Conservation (phyloP, 1,284 basidiomycete species). For the Cutaneotrichosporon daszewskae region DNA sequence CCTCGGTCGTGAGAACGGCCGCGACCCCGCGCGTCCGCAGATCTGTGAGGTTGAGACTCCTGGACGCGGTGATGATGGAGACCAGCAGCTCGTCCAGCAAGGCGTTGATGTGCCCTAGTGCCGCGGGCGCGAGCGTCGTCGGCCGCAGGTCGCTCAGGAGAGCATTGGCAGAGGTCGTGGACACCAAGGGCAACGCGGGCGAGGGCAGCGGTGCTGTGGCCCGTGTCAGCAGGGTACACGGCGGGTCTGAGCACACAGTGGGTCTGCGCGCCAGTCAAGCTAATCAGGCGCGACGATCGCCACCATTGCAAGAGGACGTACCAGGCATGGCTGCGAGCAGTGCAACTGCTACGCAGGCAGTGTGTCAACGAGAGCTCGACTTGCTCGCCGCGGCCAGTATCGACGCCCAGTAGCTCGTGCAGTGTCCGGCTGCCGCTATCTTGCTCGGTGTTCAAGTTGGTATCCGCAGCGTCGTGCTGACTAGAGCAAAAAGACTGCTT, state of each 20-base stretch:
- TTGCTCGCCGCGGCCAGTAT: too few relatives aligned
- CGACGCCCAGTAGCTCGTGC: too few relatives aligned
- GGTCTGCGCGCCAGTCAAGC: not conserved
- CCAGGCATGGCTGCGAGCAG: slow-evolving; percentile 3
- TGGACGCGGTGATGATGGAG: slow-evolving; percentile 62
- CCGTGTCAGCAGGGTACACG: not conserved
- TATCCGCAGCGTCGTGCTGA: too few relatives aligned
- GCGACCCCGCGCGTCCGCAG: slow-evolving; percentile 64
- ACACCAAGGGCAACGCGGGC: slow-evolving; percentile 50
- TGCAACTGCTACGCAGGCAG: not conserved
- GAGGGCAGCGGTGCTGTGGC: slow-evolving; percentile 1
- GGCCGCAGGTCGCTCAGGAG: slow-evolving; percentile 84
- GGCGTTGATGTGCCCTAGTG: slow-evolving; percentile 71
- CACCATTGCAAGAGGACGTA: too few relatives aligned
- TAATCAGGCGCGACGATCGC: not conserved
- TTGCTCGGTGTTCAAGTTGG: too few relatives aligned
- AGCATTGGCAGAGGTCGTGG: slow-evolving; percentile 71
- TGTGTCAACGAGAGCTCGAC: too few relatives aligned
- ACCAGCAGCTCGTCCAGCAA: slow-evolving; percentile 82
- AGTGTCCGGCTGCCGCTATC: too few relatives aligned
- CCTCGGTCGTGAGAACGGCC: slow-evolving; percentile 59
- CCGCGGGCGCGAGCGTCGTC: slow-evolving; percentile 69
- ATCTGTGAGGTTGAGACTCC: slow-evolving; percentile 67
- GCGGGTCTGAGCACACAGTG: not conserved
- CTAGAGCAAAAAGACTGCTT: too few relatives aligned